Evolutionary conservation across 2,329 filamentous ascomycete genomes (phyloP).

Genomic region (Orbilia brochopaga): DNA sequence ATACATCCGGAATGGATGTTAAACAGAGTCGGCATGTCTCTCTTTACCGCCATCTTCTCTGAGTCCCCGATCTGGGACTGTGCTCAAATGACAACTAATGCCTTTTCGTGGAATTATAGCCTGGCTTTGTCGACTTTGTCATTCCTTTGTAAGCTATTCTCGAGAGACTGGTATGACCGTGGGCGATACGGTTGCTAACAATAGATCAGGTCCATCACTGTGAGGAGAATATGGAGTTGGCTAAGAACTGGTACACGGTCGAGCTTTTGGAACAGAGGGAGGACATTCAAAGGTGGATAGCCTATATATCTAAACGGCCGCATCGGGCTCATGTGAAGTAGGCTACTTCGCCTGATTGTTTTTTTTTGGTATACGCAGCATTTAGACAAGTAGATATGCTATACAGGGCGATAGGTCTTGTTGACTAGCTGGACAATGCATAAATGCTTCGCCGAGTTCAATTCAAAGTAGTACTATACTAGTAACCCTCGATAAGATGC

Average conservation of each 20-base stretch:
- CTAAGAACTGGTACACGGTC: conserved; percentile 73
- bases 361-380: conserved; percentile 8
- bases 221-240: conserved; percentile 77
- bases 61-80: neutral
- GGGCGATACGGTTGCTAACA: conserved; percentile 1
- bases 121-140: conserved; percentile 62
- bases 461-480: too few relatives aligned
- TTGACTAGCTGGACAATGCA: neutral
- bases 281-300: conserved; percentile 76
- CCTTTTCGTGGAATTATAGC: conserved; percentile 10
- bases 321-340: conserved; percentile 41
- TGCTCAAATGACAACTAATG: neutral
- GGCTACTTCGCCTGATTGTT: neutral
- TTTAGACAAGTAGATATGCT: neutral
- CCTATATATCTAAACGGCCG: conserved; percentile 56
- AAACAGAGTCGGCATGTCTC: conserved; percentile 67
- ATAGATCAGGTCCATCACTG: conserved; percentile 73
- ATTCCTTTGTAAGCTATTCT: conserved; percentile 60
- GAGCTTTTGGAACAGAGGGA: conserved; percentile 73
- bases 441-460: neutral
- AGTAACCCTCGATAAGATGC: too few relatives aligned
- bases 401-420: too few relatives aligned
- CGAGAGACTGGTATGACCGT: neutral
- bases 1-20: conserved; percentile 79
- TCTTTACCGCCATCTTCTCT: neutral